Evolutionary conservation across 176 grass and related monocot genomes (phyloP).

Genomic region (Poa pratensis): DNA sequence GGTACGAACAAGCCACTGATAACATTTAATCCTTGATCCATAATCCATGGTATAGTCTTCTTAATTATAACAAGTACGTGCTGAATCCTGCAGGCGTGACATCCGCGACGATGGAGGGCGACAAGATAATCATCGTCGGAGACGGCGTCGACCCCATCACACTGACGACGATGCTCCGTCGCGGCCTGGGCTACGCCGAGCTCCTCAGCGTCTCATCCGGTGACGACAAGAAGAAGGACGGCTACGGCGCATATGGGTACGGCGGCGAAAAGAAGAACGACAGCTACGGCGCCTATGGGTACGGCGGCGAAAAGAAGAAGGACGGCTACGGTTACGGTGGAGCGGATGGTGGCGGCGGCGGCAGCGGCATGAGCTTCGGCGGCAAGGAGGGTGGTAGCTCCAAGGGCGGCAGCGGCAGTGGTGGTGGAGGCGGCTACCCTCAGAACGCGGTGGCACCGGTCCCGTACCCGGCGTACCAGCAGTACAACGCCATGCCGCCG

Average conservation of each 20-base stretch:
- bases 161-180: slow-evolving; percentile 59
- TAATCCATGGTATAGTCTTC: background rate
- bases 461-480: slow-evolving; percentile 39
- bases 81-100: slow-evolving; percentile 55
- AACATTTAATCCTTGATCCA: background rate
- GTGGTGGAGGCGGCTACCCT: slow-evolving; percentile 16
- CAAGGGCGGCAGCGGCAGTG: background rate
- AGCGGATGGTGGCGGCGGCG: background rate
- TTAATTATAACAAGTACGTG: background rate
- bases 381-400: slow-evolving; percentile 13
- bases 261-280: slow-evolving; percentile 53
- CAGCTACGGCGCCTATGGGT: slow-evolving; percentile 23
- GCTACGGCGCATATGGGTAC: slow-evolving; percentile 46
- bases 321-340: slow-evolving; percentile 20
- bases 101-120: slow-evolving; percentile 60
- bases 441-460: background rate
- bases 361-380: background rate
- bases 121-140: slow-evolving; percentile 58
- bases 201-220: slow-evolving; percentile 60
- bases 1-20: slow-evolving; percentile 34
- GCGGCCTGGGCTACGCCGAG: slow-evolving; percentile 62
- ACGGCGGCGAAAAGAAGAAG: slow-evolving; percentile 18
- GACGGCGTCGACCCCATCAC: slow-evolving; percentile 59
- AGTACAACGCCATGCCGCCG: slow-evolving; percentile 54
- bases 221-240: slow-evolving; percentile 56